Evolutionary conservation across 148 eudicot species (phyloP).

Genomic region (Pouteria glomerata): DNA sequence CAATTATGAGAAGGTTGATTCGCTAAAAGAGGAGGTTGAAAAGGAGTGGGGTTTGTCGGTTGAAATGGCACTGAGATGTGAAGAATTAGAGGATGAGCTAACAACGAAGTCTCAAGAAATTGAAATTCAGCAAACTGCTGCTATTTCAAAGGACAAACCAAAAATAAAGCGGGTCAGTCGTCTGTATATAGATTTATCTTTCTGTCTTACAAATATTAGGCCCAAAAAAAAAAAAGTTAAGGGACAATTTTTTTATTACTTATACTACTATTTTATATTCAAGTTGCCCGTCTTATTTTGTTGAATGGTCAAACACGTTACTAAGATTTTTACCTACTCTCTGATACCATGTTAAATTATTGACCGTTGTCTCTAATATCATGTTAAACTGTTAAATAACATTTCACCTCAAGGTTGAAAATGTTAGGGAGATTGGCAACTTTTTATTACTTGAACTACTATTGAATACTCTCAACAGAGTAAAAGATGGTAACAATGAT

Average conservation of each 20-base stretch:
- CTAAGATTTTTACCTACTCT: too few species aligned
- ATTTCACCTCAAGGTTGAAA: too few species aligned
- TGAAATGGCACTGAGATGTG: conserved; percentile 37
- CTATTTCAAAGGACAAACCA: conserved; percentile 25
- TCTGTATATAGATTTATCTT: neutral
- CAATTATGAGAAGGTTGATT: conserved; percentile 39
- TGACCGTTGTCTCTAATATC: too few species aligned
- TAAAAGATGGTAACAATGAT: too few species aligned
- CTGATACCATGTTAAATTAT: too few species aligned
- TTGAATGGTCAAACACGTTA: too few species aligned
- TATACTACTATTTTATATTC: too few species aligned
- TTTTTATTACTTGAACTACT: too few species aligned
- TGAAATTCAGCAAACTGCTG: conserved; percentile 30
- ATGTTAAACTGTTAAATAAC: too few species aligned
- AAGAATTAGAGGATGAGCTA: conserved; percentile 48
- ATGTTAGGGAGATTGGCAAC: too few species aligned
- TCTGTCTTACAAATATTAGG: neutral
- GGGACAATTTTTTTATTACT: neutral
- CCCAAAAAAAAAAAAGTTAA: neutral
- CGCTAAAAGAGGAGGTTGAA: conserved; percentile 40
- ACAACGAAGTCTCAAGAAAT: conserved; percentile 34
- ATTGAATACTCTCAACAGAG: too few species aligned
- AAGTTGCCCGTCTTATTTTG: too few species aligned
- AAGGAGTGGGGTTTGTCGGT: conserved; percentile 39
- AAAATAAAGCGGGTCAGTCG: conserved; percentile 46